Percentiles rank a stretch among this genome's conserved stretches.
phyloP scores from a whole-genome alignment of 352 stramenopile genomes.

The Pythium rishiriense region DNA sequence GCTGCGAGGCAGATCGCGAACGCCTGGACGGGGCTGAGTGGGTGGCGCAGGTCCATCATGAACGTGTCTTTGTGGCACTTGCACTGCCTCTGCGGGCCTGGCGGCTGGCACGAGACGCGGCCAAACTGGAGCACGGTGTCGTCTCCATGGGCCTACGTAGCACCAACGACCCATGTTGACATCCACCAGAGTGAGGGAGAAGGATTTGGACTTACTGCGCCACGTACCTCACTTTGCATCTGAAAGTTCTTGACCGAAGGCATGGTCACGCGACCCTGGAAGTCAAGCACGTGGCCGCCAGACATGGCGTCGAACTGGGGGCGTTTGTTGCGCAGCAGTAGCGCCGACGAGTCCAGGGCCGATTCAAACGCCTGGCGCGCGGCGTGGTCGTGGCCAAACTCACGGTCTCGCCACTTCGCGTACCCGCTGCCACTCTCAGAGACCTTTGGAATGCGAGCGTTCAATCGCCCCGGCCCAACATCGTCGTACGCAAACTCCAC shows the following conservation, averaged over 20 bases:
- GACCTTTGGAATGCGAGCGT: conserved; percentile 42
- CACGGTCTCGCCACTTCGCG: conserved; percentile 36
- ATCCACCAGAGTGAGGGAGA: not conserved
- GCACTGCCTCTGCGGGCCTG: conserved; percentile 46
- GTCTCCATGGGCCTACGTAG: conserved; percentile 38
- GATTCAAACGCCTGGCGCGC: conserved; percentile 43
- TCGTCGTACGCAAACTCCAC: conserved; percentile 75
- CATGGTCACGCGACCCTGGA: conserved; percentile 65
- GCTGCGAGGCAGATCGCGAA: conserved; percentile 89
- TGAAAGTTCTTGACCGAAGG: conserved; percentile 79
- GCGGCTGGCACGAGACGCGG: conserved; percentile 57
- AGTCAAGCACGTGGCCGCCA: conserved; percentile 64
- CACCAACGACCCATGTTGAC: too few species aligned
- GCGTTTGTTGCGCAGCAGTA: conserved; percentile 92
- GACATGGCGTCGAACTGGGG: conserved; percentile 52
- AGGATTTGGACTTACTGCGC: too few species aligned
- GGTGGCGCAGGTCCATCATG: conserved; percentile 92
- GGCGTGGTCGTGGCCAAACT: conserved; percentile 5
- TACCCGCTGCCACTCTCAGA: conserved; percentile 27
- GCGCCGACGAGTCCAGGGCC: conserved; percentile 36
- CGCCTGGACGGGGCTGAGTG: conserved; percentile 80
- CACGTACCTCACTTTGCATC: conserved; percentile 50
- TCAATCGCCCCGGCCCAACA: conserved; percentile 55
- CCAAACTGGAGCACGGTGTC: conserved; percentile 59
- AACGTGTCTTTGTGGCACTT: conserved; percentile 89